Evolutionary conservation across 352 stramenopile genomes (phyloP), one percentile per base, ranked within the genome.

Genomic region (Phytopythium oedochilum): DNA sequence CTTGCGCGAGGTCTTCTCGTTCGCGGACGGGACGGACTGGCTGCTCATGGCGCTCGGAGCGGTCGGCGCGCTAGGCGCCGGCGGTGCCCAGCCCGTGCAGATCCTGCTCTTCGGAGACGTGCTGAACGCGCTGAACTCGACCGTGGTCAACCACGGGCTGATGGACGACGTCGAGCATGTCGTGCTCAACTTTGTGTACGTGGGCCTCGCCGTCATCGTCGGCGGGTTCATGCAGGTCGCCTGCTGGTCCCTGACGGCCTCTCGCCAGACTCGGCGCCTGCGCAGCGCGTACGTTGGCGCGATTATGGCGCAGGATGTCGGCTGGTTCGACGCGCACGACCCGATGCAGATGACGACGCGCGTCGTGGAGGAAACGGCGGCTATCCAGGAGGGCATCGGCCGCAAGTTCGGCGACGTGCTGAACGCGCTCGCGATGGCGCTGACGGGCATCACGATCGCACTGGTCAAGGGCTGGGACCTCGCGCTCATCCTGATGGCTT

Each of bases 301-400:
- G 0, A 84, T 88, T 32, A 62, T 83, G 34, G 75, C 73, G 14
- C 72, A 87, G 53, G 74, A 85, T 36, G 83, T 88, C 46, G 78
- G 73, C 14, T 86, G 78, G 78, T 88, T 88, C 28, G 78, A 88
- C 36, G 65, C 85, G 28, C 81, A 84, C 39, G 76, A 88, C 6
- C 71, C 71, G 0, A 85, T 83, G 69, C 57, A 88, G 46, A 62
- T 88, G 6, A 61, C 61, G 0, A 76, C 74, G 2, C 62, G 74
- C 18, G 73, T 85, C 0, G 73, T 75, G 2, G 78, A 88, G 55
- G 67, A 66, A 2, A 74, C 72, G 2, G 60, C 76, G 6, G 61
- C 50, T 15, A 81, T 86, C 53, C 70, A 87, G 32, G 57, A 79
- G 26, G 73, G 76, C 25, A 85, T 87, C 17, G 73, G 73, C 1